Base-by-base conservation (phyloP, 2,329 filamentous ascomycete species). In the Microdochium trichocladiopsis region DNA sequence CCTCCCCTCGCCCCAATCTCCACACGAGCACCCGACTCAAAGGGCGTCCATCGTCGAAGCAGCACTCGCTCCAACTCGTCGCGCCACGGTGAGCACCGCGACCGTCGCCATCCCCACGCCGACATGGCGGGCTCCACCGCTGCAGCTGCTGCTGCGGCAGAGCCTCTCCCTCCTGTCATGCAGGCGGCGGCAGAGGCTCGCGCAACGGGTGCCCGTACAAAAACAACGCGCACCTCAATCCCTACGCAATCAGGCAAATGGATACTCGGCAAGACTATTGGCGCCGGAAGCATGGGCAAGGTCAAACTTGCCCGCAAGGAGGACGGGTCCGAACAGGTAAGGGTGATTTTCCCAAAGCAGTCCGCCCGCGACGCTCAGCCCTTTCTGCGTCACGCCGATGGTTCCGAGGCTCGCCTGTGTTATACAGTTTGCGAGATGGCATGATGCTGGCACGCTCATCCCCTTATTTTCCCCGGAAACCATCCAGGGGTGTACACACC, bases 271-370 rank as follows among this genome's bases (percentile, higher is more conserved):
- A 97, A 97, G 77, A 97, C 94, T 3, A 94, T 99, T 63, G 94
- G 94, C 55, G 91, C 92, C 51, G 94, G 94, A 50, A 97, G 93
- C 69, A 99, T 99, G 94, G 94, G 94, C 58, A 97, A 97, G 70
- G 94, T 99, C 57, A 97, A 97, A 74, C 77, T 99, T 59, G 94
- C 94, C 23, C 89, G 89, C 62, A 95, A 95, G 70, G 80, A 87
- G 60, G 92, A 95, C 63, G 89, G 88, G 21, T 88, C 87, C 61
- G 94, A 97, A 75, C 89, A 96, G 83, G 90, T 92, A 73, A 62
- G 78, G 72, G 31, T 50, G 37, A 28, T 24, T 4, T 37, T n/a
- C n/a, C n/a, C n/a, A n/a, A n/a, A n/a, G n/a, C n/a, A n/a, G n/a
- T n/a, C n/a, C n/a, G n/a, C n/a, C n/a, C n/a, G n/a, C n/a, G n/a